Base-by-base conservation (phyloP, 1,284 basidiomycete genomes). In the Ganoderma lingzhi region DNA sequence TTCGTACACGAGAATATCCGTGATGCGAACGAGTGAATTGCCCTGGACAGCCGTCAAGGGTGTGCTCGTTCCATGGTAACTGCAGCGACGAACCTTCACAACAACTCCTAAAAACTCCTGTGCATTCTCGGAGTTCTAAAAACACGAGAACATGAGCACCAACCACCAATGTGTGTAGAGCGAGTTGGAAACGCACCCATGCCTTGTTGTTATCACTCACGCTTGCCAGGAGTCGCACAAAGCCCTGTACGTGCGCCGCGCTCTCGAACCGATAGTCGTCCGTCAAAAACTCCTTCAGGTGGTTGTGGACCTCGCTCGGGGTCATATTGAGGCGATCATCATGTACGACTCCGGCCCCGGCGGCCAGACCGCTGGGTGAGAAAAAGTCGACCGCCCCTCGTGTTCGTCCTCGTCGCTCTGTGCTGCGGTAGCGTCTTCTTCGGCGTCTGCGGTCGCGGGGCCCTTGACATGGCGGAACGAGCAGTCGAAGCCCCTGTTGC, bases 231-330 rank as follows among this genome's bases (percentile, higher is more conserved):
- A 86, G 80, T 1, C 75, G 75, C 19, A 87, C 76, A 70, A 91
- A 91, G 0, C 81, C 78, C 73, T 88, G 87, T 2, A 88, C 73
- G 2, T 86, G 79, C 30, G 79, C 77, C 0, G 85, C 77, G 0
- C 59, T 76, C 0, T 73, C 75, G 71, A 92, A 90, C 45, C 75
- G 74, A 74, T 83, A 90, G 35, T 78, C 71, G 60, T 88, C 85
- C 9, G 56, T 62, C 15, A 88, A 78, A 73, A 83, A 90, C 45
- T 67, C 73, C 67, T 84, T 84, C 37, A 91, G 74, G 28, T 78
- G 72, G 59, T 85, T 85, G 55, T 91, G 89, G 0, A 85, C 85
- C 66, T 88, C 82, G 37, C 79, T 78, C 0, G 89, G 89, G 6
- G 82, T 82, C 74, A 76, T 19, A 82, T 78, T 74, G 82, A 86